These are phyloP conservation scores for Paramecium primaurelia DNA, from an alignment of 73 alveolate genomes.

Conservation along the genomic window DNA sequence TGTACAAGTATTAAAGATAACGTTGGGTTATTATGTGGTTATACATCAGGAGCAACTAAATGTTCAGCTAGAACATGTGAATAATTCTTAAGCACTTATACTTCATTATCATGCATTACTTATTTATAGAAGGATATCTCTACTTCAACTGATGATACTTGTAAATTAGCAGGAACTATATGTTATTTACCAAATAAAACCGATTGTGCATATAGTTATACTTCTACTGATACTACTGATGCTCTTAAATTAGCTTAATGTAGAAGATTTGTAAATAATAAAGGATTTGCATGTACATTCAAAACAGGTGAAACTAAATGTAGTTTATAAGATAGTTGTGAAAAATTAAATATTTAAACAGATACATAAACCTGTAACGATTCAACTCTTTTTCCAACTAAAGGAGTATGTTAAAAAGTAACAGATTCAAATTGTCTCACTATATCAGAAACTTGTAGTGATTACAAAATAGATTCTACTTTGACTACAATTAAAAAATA, in stretches of 20 bases:
- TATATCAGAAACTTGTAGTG: background rate
- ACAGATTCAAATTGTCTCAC: background rate
- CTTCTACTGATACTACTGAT: background rate
- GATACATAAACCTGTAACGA: background rate
- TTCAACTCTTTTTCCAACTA: too few relatives aligned
- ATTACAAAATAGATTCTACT: background rate
- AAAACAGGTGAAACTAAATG: background rate
- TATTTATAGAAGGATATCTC: background rate
- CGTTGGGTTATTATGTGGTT: background rate
- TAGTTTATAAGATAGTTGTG: background rate
- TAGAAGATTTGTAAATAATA: background rate
- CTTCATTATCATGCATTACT: background rate
- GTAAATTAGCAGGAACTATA: background rate
- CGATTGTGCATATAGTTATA: too few relatives aligned
- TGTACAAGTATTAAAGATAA: background rate
- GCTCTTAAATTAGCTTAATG: background rate
- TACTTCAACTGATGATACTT: background rate
- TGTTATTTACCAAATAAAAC: background rate
- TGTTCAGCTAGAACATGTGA: background rate
- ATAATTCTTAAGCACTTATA: background rate
- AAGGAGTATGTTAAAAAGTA: background rate
- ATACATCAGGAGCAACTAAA: background rate
- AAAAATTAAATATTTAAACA: background rate
- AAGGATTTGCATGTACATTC: background rate
- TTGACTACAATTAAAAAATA: background rate